Percentiles rank a stretch among this genome's conserved stretches.
Evolutionary conservation across 1,284 basidiomycete species (phyloP).

Genomic region (Trametes hirsuta): DNA sequence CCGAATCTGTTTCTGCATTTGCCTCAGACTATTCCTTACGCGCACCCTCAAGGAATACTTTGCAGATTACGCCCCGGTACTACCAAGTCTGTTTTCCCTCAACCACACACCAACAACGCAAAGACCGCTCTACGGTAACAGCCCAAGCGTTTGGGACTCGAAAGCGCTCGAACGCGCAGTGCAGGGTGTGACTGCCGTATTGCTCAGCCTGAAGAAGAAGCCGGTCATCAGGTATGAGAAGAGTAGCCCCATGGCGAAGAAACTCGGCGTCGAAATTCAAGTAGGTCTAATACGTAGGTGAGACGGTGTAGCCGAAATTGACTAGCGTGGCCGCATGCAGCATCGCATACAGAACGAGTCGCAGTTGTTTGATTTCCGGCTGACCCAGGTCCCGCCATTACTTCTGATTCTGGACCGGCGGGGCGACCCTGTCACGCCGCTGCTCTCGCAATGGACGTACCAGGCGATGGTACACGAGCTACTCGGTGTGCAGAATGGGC

Average conservation of each 20-base stretch:
- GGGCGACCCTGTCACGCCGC: constrained; percentile 96
- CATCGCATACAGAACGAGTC: constrained; percentile 75
- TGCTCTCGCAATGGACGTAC: constrained; percentile 99
- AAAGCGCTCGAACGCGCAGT: constrained; percentile 80
- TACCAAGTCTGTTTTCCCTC: constrained; percentile 88
- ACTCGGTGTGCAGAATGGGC: constrained; percentile 91
- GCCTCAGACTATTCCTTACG: constrained; percentile 21
- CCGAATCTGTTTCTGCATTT: not conserved
- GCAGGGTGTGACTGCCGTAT: constrained; percentile 84
- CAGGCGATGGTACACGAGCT: constrained; percentile 99
- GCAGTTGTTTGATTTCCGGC: constrained; percentile 76
- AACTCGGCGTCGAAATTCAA: constrained; percentile 85
- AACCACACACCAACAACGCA: constrained; percentile 72
- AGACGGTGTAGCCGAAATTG: not conserved
- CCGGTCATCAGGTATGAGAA: constrained; percentile 94
- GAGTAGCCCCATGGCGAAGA: constrained; percentile 92
- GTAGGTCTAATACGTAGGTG: constrained; percentile 45
- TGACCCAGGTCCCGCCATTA: constrained; percentile 75
- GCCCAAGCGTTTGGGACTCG: constrained; percentile 67
- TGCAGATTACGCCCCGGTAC: constrained; percentile 89
- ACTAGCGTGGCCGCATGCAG: constrained; percentile 39
- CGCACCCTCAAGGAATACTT: constrained; percentile 80
- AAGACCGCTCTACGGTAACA: constrained; percentile 71
- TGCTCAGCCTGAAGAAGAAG: constrained; percentile 96
- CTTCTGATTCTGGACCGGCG: constrained; percentile 86